These are phyloP conservation scores for Sistotremastrum niveocremeum DNA, from an alignment of 768 basidiomycete genomes.

Conservation along the genomic window DNA sequence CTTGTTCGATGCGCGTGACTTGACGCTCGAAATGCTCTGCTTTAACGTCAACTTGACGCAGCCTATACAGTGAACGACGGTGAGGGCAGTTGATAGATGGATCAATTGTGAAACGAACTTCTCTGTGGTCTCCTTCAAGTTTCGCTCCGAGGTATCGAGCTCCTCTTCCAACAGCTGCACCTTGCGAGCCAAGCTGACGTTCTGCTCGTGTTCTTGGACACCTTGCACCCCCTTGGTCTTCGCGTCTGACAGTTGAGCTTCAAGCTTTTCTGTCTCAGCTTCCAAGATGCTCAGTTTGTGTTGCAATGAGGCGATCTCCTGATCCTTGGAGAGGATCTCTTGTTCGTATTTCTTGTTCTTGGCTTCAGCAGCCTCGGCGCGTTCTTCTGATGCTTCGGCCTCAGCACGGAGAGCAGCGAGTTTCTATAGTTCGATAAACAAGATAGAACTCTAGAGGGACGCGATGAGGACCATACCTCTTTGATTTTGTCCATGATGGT, in stretches of 20 bases:
- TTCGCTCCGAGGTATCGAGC: slow-evolving; percentile 91
- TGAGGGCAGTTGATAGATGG: neutral
- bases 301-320: slow-evolving; percentile 68
- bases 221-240: slow-evolving; percentile 57
- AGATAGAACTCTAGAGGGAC: neutral
- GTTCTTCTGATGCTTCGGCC: slow-evolving; percentile 65
- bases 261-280: slow-evolving; percentile 53
- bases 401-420: slow-evolving; percentile 66
- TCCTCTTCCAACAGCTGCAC: slow-evolving; percentile 90
- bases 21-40: slow-evolving; percentile 97
- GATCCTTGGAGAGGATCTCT: slow-evolving; percentile 63
- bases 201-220: slow-evolving; percentile 54
- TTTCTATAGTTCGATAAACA: slow-evolving; percentile 34
- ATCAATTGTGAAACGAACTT: slow-evolving; percentile 48
- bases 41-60: slow-evolving; percentile 95
- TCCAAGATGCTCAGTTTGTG: slow-evolving; percentile 60
- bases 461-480: slow-evolving; percentile 21
- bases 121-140: slow-evolving; percentile 90
- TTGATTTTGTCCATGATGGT: slow-evolving; percentile 34
- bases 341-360: slow-evolving; percentile 74
- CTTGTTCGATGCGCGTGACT: slow-evolving; percentile 72
- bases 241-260: slow-evolving; percentile 45
- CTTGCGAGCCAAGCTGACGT: slow-evolving; percentile 68
- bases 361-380: slow-evolving; percentile 80
- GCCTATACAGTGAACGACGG: slow-evolving; percentile 29